Evolutionary conservation across 2,329 filamentous ascomycete genomes (phyloP).

Genomic region (Cladorrhinum sp.): DNA sequence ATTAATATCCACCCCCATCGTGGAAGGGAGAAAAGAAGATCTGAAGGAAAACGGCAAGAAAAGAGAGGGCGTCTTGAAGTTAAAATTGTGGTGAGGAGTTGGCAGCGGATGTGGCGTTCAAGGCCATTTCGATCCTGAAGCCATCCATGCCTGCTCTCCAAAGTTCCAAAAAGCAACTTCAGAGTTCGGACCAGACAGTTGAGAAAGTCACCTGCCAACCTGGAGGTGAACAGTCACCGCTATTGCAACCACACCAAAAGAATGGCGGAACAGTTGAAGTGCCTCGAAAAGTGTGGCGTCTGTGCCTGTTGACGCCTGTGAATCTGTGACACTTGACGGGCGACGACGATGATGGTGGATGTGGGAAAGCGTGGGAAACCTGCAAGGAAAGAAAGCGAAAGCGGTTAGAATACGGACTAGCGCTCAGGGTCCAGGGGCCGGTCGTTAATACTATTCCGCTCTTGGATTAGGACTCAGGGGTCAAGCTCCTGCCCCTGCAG

Average conservation of each 20-base stretch:
- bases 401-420: not conserved
- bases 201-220: not conserved
- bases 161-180: not conserved
- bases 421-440: not conserved
- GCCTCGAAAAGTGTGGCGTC: not conserved
- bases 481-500: conserved; percentile 17
- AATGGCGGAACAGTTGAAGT: not conserved
- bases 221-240: not conserved
- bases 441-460: conserved; percentile 5
- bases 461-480: conserved; percentile 12
- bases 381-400: not conserved
- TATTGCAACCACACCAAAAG: not conserved
- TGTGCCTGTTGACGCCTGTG: not conserved
- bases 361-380: conserved; percentile 24
- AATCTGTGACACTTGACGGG: not conserved
- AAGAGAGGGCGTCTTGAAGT: not conserved
- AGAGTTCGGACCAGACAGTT: not conserved
- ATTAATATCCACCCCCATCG: too few species aligned
- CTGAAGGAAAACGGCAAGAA: not conserved
- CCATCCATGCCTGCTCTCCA: not conserved
- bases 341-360: not conserved
- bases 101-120: not conserved
- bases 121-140: not conserved
- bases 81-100: not conserved
- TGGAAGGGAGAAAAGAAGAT: not conserved